Conservation (phyloP, 2,329 filamentous ascomycete species). For the Paracamarosporium sp. region DNA sequence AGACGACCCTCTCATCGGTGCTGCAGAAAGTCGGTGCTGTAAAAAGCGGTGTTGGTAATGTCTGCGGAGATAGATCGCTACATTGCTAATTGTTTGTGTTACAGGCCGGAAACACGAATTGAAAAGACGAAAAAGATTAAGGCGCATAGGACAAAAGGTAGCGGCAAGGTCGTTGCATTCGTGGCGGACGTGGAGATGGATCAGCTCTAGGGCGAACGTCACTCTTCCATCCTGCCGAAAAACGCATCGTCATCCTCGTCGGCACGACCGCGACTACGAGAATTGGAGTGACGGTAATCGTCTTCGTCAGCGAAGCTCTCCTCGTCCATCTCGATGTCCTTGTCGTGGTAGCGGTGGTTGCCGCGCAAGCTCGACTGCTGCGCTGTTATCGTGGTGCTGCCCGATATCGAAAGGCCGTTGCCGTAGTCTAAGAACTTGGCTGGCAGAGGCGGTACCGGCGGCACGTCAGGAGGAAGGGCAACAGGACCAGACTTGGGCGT, state of each 20-base stretch:
- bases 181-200: slow-evolving; percentile 12
- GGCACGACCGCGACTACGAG: slow-evolving; percentile 63
- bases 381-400: slow-evolving; percentile 60
- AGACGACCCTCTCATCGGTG: slow-evolving; percentile 52
- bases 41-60: slow-evolving; percentile 28
- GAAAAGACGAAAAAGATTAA: not conserved
- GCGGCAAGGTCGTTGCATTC: slow-evolving; percentile 5
- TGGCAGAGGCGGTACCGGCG: slow-evolving; percentile 87
- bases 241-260: slow-evolving; percentile 95
- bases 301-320: slow-evolving; percentile 71
- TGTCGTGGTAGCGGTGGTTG: slow-evolving; percentile 60
- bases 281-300: slow-evolving; percentile 60
- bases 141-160: slow-evolving; percentile 1
- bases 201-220: slow-evolving; percentile 10
- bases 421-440: slow-evolving; percentile 73
- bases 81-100: slow-evolving; percentile 43
- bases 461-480: slow-evolving; percentile 73
- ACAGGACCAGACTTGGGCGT: slow-evolving; percentile 73
- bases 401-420: slow-evolving; percentile 62
- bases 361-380: slow-evolving; percentile 69
- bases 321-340: slow-evolving; percentile 60
- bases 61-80: slow-evolving; percentile 49
- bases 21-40: slow-evolving; percentile 53
- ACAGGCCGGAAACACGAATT: slow-evolving; percentile 35
- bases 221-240: slow-evolving; percentile 94